Percentiles rank a stretch among this genome's conserved stretches.
Conservation (phyloP, 305 asterid species). For the Petunia hybrid region DNA sequence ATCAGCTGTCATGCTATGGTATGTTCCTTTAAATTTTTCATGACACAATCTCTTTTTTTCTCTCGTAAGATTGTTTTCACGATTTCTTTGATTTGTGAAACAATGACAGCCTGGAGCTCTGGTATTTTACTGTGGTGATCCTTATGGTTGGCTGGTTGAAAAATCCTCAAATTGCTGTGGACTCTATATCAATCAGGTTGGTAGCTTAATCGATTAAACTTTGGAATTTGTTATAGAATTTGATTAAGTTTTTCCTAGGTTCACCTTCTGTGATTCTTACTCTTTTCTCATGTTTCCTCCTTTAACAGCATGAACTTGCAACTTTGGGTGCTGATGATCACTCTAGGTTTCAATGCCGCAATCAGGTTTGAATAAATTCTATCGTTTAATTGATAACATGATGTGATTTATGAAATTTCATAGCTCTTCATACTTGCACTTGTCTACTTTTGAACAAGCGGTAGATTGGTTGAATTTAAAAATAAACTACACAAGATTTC, state of each 20-base stretch:
- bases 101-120: conserved; percentile 73
- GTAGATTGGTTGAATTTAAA: neutral
- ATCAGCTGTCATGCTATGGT: conserved; percentile 89
- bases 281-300: conserved; percentile 4
- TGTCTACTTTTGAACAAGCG: neutral
- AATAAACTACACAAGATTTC: neutral
- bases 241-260: neutral
- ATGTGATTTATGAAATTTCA: too few species aligned
- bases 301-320: conserved; percentile 69
- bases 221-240: neutral
- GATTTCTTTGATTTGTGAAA: neutral
- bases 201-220: conserved; percentile 23
- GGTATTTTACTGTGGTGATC: conserved; percentile 72
- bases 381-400: neutral
- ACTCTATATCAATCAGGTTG: conserved; percentile 82
- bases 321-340: conserved; percentile 76
- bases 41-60: neutral
- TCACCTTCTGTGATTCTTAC: neutral
- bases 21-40: conserved; percentile 21
- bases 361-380: conserved; percentile 52
- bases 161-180: conserved; percentile 78
- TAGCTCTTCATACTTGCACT: too few species aligned
- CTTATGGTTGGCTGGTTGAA: conserved; percentile 84
- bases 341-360: conserved; percentile 88
- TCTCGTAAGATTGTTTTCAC: neutral